Percentiles rank a stretch among this genome's conserved stretches.
phyloP scores from a whole-genome alignment of 2,329 filamentous ascomycete genomes.

The Eutypa lata region DNA sequence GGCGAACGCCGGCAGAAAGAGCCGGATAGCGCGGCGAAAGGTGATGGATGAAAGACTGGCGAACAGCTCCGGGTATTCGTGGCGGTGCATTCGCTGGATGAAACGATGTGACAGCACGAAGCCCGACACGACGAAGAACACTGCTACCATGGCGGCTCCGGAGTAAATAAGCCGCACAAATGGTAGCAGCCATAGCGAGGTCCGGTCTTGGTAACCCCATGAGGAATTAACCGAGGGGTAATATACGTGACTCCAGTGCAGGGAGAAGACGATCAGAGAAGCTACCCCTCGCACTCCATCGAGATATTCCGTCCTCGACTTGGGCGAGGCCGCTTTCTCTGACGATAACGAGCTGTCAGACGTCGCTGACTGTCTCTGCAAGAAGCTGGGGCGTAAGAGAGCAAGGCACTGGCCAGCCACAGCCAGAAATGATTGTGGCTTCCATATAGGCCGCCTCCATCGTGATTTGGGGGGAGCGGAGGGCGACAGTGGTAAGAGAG shows the following conservation, averaged over 20 bases:
- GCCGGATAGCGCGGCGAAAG: slow-evolving; percentile 38
- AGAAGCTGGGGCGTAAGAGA: slow-evolving; percentile 25
- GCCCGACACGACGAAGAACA: slow-evolving; percentile 41
- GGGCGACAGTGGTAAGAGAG: slow-evolving; percentile 17
- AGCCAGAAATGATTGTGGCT: slow-evolving; percentile 10
- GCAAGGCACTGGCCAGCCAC: slow-evolving; percentile 13
- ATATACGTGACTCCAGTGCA: slow-evolving; percentile 31
- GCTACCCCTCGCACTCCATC: slow-evolving; percentile 39
- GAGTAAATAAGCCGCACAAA: slow-evolving; percentile 35
- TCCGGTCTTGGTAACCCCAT: slow-evolving; percentile 31
- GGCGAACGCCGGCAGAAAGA: slow-evolving; percentile 37
- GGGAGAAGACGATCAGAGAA: slow-evolving; percentile 37
- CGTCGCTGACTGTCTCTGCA: slow-evolving; percentile 15
- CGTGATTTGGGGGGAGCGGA: slow-evolving; percentile 2
- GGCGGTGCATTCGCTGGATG: slow-evolving; percentile 28
- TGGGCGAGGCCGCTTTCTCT: slow-evolving; percentile 10
- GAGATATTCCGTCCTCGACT: slow-evolving; percentile 34
- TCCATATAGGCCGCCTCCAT: not conserved
- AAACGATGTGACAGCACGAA: slow-evolving; percentile 38
- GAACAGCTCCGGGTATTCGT: slow-evolving; percentile 26
- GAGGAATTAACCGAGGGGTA: slow-evolving; percentile 27
- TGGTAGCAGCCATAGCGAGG: slow-evolving; percentile 32
- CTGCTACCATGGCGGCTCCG: slow-evolving; percentile 37
- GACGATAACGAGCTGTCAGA: slow-evolving; percentile 15
- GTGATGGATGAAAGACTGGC: slow-evolving; percentile 34